Percentiles rank a stretch among this genome's conserved stretches.
These are phyloP conservation scores for Penicillium sp. DNA, from an alignment of 2,329 filamentous ascomycete species.

Conservation along the genomic window DNA sequence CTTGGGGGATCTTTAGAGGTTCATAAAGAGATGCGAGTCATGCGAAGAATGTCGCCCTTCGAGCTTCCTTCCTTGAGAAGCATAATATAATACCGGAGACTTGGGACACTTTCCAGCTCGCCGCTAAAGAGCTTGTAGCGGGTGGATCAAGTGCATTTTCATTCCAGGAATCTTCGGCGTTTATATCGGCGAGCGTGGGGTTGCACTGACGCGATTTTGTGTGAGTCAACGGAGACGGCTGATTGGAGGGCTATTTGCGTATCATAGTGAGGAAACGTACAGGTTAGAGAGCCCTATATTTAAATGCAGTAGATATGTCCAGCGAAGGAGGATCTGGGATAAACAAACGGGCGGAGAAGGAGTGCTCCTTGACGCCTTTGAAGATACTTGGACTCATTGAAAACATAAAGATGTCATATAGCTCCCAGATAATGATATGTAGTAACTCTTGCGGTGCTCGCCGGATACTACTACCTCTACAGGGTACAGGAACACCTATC, in stretches of 20 bases:
- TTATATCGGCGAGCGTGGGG: background rate
- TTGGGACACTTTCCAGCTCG: background rate
- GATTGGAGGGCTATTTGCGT: background rate
- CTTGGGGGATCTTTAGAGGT: too few relatives aligned
- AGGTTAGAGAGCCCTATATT: background rate
- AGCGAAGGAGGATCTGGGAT: background rate
- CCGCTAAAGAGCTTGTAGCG: background rate
- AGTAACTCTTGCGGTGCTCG: background rate
- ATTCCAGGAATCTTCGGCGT: background rate
- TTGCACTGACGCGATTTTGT: background rate
- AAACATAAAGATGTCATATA: background rate
- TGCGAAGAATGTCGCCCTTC: too few relatives aligned
- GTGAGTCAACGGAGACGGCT: background rate
- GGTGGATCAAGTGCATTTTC: background rate
- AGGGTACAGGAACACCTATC: too few relatives aligned
- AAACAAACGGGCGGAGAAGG: background rate
- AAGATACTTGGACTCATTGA: background rate
- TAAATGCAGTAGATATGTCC: background rate
- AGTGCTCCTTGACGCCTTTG: background rate
- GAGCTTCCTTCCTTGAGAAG: background rate
- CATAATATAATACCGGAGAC: background rate
- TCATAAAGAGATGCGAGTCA: too few relatives aligned
- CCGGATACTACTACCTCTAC: background rate
- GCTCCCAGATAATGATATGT: background rate
- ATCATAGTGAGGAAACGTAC: background rate